phyloP scores from a whole-genome alignment of 192 early-diverging fungal genomes.

The Powellomyces hirtus region DNA sequence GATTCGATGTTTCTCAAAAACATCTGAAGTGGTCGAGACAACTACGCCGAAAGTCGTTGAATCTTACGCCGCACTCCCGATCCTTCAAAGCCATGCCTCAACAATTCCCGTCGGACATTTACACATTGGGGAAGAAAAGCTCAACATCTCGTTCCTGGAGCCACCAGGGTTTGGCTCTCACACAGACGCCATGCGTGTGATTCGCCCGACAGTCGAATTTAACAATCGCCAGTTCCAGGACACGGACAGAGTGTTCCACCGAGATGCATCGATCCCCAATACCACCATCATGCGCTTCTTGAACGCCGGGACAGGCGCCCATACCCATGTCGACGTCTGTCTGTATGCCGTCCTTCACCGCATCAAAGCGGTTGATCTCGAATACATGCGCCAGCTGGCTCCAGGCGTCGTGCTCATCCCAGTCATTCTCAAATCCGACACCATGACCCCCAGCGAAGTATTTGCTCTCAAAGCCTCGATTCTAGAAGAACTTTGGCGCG shows the following conservation, averaged over 20 bases:
- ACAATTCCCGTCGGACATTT: constrained; percentile 26
- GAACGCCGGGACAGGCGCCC: constrained; percentile 30
- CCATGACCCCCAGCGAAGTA: constrained; percentile 48
- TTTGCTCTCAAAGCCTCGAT: constrained; percentile 51
- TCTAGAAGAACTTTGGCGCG: constrained; percentile 44
- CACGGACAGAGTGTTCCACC: constrained; percentile 34
- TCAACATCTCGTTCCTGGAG: constrained; percentile 46
- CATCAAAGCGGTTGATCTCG: constrained; percentile 28
- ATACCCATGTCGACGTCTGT: constrained; percentile 45
- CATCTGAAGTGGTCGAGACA: constrained; percentile 11
- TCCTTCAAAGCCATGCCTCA: constrained; percentile 23
- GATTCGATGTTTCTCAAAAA: constrained; percentile 1
- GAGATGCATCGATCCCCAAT: neutral
- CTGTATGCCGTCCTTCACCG: constrained; percentile 43
- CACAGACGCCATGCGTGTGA: constrained; percentile 38
- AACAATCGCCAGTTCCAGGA: constrained; percentile 31
- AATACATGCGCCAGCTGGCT: constrained; percentile 41
- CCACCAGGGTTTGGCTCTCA: constrained; percentile 44
- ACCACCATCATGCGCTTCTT: constrained; percentile 25
- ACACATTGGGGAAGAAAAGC: constrained; percentile 23
- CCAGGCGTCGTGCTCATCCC: constrained; percentile 64
- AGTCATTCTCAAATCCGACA: constrained; percentile 67
- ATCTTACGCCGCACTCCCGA: neutral
- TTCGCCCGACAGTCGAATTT: constrained; percentile 43
- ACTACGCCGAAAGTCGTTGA: constrained; percentile 2